A percentile compares a stretch with the other conserved stretches of the same genome.
Conservation (phyloP, 1,284 basidiomycete genomes). For the Trametes sp. region DNA sequence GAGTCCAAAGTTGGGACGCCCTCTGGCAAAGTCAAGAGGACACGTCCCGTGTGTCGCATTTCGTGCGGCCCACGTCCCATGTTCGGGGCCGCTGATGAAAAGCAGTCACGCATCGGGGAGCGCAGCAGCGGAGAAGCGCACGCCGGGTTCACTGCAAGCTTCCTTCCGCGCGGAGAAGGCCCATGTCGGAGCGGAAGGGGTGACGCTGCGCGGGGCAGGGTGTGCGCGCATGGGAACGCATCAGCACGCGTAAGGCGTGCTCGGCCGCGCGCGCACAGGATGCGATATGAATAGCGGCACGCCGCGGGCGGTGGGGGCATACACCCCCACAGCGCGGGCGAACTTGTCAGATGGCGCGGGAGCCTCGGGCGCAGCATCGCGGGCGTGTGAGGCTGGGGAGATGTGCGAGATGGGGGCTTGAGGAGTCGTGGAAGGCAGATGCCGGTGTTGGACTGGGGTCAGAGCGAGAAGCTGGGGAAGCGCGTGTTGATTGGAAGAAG, state of each 20-base stretch:
- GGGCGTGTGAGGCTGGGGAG: constrained; percentile 5
- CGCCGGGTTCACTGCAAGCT: neutral
- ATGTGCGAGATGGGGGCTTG: neutral
- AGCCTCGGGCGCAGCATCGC: constrained; percentile 19
- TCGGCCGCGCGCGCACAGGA: constrained; percentile 23
- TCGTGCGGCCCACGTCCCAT: neutral
- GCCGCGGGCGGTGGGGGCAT: neutral
- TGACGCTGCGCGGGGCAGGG: constrained; percentile 4
- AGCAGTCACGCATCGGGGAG: constrained; percentile 10
- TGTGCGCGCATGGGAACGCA: constrained; percentile 20
- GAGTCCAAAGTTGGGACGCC: constrained; percentile 1
- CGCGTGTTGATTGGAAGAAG: neutral
- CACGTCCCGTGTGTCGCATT: neutral
- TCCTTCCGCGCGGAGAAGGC: constrained; percentile 12
- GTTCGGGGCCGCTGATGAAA: constrained; percentile 4
- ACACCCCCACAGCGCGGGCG: neutral
- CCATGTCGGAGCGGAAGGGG: constrained; percentile 20
- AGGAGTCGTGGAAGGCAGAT: neutral
- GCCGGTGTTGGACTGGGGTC: neutral
- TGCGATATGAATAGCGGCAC: constrained; percentile 29
- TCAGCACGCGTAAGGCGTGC: constrained; percentile 19
- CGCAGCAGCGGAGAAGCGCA: constrained; percentile 11
- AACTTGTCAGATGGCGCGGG: constrained; percentile 14
- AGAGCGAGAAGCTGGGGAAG: neutral
- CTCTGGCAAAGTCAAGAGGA: constrained; percentile 4